Conservation (phyloP, 1,284 basidiomycete species). For the Sporisorium sorghi region DNA sequence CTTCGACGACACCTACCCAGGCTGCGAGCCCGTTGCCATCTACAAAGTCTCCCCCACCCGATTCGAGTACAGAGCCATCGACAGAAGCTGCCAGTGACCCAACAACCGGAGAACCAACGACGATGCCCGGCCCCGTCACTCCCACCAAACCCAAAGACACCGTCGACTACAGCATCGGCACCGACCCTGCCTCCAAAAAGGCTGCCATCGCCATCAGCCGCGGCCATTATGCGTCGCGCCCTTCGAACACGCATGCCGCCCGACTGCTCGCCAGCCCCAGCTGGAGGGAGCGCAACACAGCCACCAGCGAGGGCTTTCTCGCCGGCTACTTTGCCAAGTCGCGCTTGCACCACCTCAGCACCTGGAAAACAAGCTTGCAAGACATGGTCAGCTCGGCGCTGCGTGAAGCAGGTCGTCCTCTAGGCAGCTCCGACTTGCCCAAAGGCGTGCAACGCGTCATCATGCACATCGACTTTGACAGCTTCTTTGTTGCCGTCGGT, state of each 20-base stretch:
- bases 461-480: conserved; percentile 78
- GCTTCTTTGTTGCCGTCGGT: conserved; percentile 82
- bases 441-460: conserved; percentile 67
- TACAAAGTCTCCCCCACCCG: neutral
- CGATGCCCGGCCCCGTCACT: conserved; percentile 1
- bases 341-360: conserved; percentile 88
- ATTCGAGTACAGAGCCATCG: no score
- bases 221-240: conserved; percentile 44
- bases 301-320: conserved; percentile 84
- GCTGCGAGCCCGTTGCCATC: neutral
- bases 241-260: conserved; percentile 58
- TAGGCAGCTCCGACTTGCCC: conserved; percentile 72
- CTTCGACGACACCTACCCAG: neutral
- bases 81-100: no score
- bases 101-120: no score
- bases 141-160: conserved; percentile 27
- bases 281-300: conserved; percentile 89
- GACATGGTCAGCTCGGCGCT: conserved; percentile 76
- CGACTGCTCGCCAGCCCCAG: conserved; percentile 55
- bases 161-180: conserved; percentile 41
- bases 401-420: conserved; percentile 77
- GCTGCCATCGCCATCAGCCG: conserved; percentile 31
- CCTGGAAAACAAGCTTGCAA: conserved; percentile 91
- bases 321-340: conserved; percentile 91
- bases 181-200: conserved; percentile 39